Evolutionary conservation across 306 rosid species (phyloP), one percentile per base, ranked within the genome.

Genomic region (Lathyrus oleraceus): DNA sequence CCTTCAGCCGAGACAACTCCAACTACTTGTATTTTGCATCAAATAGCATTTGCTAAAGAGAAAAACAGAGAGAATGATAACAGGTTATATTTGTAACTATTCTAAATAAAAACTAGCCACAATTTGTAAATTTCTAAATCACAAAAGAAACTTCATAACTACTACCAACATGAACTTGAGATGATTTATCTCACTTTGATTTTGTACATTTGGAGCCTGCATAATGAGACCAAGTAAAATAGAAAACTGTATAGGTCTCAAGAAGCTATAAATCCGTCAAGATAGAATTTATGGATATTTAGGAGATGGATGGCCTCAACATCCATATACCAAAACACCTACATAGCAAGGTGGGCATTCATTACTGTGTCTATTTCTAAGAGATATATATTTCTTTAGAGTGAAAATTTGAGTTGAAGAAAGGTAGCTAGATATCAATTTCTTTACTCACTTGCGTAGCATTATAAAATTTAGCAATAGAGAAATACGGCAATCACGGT

Each of bases 91-190:
- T 66, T 16, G 80, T 42, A 58, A 59, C 68, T 44, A 57, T 32
- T 14, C 32, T 17, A 9, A 78, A 69, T 40, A 70, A 38, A 72
- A 44, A 44, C 25, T 30, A 44, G 47, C 45, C 21, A 35, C 17
- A 38, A 17, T 27, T 65, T 35, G 14, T 16, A 71, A 53, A 74
- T 36, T 73, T 60, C 40, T 49, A 44, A 52, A 74, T 32, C 72
- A 54, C 56, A 60, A 65, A 47, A 66, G 40, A 61, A 72, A 64
- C 40, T 57, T 40, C 48, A 76, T 49, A 69, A 69, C 51, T 53
- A 75, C 49, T 86, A 94, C 97, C 98, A 90, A 86, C 92, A 87
- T 85, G 77, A 73, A 77, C 76, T 88, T 94, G 71, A 94, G 95
- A 76, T 72, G 78, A 56, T 78, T 73, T 62, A 87, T 79, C 79